Conservation (phyloP, 2,329 filamentous ascomycete genomes). For the Trichophyton benhamiae region DNA sequence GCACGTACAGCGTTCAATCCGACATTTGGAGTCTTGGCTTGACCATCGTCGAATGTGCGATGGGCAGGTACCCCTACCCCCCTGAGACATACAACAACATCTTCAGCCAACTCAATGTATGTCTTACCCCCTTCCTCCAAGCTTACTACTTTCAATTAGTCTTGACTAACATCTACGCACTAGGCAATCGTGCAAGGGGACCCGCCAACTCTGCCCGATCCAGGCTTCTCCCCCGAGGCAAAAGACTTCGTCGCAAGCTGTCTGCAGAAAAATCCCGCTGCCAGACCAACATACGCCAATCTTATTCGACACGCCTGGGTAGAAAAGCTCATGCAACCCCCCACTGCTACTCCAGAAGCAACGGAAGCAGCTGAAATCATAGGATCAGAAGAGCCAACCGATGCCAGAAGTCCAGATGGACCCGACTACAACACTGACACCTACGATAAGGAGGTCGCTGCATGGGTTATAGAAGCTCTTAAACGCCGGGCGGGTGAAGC, state of each 20-base stretch:
- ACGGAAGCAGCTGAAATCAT: too few species aligned
- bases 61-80: constrained; percentile 90
- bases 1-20: constrained; percentile 93
- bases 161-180: constrained; percentile 12
- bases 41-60: constrained; percentile 89
- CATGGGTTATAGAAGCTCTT: constrained; percentile 67
- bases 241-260: constrained; percentile 80
- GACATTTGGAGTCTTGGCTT: constrained; percentile 95
- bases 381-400: constrained; percentile 31
- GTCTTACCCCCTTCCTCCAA: constrained; percentile 28
- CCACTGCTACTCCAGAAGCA: constrained; percentile 16
- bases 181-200: constrained; percentile 97
- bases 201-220: constrained; percentile 71
- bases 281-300: constrained; percentile 87
- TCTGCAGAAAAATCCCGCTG: constrained; percentile 80
- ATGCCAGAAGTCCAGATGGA: constrained; percentile 48
- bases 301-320: constrained; percentile 87
- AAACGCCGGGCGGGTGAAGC: constrained; percentile 50
- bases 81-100: constrained; percentile 97
- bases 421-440: constrained; percentile 33
- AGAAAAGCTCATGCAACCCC: constrained; percentile 59
- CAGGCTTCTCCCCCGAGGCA: constrained; percentile 66
- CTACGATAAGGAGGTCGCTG: constrained; percentile 69
- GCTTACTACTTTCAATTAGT: not conserved
- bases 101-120: constrained; percentile 90